These are phyloP conservation scores for Chrysoporthe austroafricana DNA, from an alignment of 2,329 filamentous ascomycete genomes.

Conservation along the genomic window DNA sequence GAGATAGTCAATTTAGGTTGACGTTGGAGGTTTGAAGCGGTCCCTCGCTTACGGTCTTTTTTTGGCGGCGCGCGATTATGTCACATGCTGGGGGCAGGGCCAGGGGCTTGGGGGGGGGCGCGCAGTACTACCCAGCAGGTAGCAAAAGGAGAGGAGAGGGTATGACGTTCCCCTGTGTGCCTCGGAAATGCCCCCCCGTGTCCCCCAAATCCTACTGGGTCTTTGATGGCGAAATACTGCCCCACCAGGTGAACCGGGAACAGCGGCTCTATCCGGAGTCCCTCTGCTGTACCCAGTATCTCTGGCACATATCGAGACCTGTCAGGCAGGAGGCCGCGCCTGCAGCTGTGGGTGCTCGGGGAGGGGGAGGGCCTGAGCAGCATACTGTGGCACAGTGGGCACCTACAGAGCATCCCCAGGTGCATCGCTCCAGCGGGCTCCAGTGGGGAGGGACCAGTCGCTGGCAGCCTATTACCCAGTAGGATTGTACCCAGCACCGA, in stretches of 20 bases:
- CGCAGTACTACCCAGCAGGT: too few species aligned
- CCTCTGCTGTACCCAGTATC: background rate
- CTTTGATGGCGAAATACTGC: background rate
- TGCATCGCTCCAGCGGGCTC: too few species aligned
- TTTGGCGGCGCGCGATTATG: background rate
- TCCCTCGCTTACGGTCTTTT: background rate
- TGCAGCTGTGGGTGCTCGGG: too few species aligned
- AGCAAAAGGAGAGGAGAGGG: too few species aligned
- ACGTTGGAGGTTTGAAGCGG: constrained; percentile 13
- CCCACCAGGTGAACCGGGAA: background rate
- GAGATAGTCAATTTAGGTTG: constrained; percentile 26
- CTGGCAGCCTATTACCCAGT: too few species aligned
- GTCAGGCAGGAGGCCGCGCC: too few species aligned
- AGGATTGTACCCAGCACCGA: too few species aligned
- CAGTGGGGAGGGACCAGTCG: too few species aligned
- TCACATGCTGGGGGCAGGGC: background rate
- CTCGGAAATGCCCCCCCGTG: background rate
- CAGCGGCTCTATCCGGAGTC: background rate
- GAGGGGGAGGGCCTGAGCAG: too few species aligned
- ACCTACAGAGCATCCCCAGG: too few species aligned
- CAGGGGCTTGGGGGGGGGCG: background rate
- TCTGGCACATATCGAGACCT: too few species aligned
- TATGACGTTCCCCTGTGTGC: background rate
- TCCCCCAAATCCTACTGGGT: background rate
- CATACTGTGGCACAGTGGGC: too few species aligned